Base-by-base conservation (phyloP, 257 asterid genomes). In the Solanum acaule region DNA sequence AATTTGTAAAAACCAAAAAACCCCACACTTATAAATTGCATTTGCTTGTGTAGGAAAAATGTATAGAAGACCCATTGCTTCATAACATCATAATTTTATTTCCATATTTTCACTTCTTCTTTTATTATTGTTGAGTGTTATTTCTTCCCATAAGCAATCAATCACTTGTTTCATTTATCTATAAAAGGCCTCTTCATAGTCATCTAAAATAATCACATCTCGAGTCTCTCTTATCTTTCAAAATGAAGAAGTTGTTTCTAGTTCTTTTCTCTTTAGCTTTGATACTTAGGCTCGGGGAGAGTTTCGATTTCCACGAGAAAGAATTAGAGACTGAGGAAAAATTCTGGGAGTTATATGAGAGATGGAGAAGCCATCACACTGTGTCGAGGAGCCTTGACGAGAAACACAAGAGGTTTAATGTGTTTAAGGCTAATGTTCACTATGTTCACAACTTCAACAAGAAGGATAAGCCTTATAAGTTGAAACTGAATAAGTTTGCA, bases 361-460 rank as follows among this genome's bases (percentile, higher is more conserved):
- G 99, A 90, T 95, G 99, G 99, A 90, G 99, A 89, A 94, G 95
- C 92, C 94, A 93, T 91, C 99, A 96, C 90, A 94, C 97, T 0
- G 94, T 95, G 59, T 89, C 99, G 3, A 96, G 91, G 40, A 95
- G 93, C 52, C 46, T 93, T 3, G 92, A 92, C 16, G 98, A 96
- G 86, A 96, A 96, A 73, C 93, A 93, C 42, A 92, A 70, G 91
- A 92, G 98, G 42, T 96, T 91, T 72, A 96, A 94, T 49, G 99
- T 96, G 52, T 96, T 96, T 44, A 96, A 94, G 90, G 93, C 96
- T 33, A 95, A 96, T 77, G 96, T 93, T 33, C 91, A 88, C 34
- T 91, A 93, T 88, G 93, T 96, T 13, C 92, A 94, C 86, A 87
- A 86, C 27, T 79, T 92, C 89, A 96, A 96, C 94, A 93, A 95